A percentile compares a stretch with the other conserved stretches of the same genome.
phyloP scores from a whole-genome alignment of 139 green algal genomes.

The Asterochloris sp. region DNA sequence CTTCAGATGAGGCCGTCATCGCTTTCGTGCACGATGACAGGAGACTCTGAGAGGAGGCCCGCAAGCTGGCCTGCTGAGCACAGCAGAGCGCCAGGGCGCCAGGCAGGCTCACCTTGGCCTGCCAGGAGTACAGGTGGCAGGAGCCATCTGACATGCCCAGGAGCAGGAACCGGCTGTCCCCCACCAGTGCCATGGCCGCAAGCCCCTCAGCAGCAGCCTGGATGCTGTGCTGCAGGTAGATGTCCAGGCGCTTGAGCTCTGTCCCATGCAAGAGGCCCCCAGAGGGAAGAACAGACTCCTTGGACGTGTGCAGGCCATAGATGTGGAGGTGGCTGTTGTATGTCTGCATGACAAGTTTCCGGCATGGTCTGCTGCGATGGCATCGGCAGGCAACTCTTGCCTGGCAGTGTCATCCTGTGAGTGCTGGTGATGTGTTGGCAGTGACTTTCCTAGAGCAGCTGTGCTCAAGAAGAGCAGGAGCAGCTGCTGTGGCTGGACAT shows the following conservation, averaged over 20 bases:
- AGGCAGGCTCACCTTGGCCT: constrained; percentile 47
- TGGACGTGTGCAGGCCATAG: constrained; percentile 55
- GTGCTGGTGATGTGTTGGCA: no score
- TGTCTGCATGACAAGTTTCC: constrained; percentile 45
- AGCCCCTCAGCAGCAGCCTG: constrained; percentile 18
- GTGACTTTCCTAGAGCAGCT: no score
- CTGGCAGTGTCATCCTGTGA: no score
- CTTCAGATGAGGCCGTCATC: no score
- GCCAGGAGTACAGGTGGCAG: constrained; percentile 56
- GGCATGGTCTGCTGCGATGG: not conserved
- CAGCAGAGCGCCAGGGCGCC: not conserved
- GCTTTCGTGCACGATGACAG: no score
- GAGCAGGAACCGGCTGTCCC: constrained; percentile 48
- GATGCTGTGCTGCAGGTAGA: constrained; percentile 59
- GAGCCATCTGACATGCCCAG: constrained; percentile 55
- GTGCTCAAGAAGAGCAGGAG: no score
- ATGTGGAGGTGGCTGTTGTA: constrained; percentile 53
- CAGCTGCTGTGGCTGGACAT: no score
- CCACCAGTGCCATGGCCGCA: constrained; percentile 24
- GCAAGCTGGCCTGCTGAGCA: not conserved
- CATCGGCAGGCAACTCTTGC: no score
- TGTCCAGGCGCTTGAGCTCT: constrained; percentile 35
- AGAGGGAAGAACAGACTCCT: constrained; percentile 39
- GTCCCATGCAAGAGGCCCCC: not conserved
- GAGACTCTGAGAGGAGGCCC: not conserved